These are phyloP conservation scores for Uromyces viciae-fabae DNA, from an alignment of 1,284 basidiomycete species.

Conservation along the genomic window DNA sequence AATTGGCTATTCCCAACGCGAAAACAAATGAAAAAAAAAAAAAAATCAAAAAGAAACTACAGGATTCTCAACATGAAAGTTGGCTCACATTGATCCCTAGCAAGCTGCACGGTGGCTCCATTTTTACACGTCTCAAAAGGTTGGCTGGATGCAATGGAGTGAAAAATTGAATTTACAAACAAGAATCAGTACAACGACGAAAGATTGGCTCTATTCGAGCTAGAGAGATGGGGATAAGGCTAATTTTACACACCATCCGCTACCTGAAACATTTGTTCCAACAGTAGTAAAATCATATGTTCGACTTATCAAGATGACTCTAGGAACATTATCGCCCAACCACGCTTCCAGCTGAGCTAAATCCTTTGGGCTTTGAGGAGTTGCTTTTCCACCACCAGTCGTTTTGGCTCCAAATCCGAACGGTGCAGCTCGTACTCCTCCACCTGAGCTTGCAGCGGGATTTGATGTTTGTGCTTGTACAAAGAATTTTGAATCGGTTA, in stretches of 20 bases:
- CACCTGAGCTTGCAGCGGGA: no score
- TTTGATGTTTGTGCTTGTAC: no score
- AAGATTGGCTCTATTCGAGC: no score
- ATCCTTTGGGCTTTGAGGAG: slow-evolving; percentile 12
- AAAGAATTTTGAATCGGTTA: no score
- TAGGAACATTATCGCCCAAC: slow-evolving; percentile 22
- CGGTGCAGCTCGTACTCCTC: no score
- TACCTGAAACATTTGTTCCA: neutral
- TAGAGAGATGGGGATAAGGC: no score
- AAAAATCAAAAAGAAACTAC: no score
- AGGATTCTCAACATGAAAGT: neutral
- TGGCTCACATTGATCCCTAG: slow-evolving; percentile 14
- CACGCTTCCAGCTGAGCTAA: slow-evolving; percentile 3
- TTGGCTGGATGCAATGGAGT: neutral
- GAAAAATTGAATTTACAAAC: neutral
- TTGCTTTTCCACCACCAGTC: slow-evolving; percentile 29
- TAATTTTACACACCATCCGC: slow-evolving; percentile 22
- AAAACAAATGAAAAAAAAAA: neutral
- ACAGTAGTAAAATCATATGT: slow-evolving; percentile 26
- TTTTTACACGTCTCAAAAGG: slow-evolving; percentile 7
- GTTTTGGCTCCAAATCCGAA: no score
- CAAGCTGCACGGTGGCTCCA: slow-evolving; percentile 9
- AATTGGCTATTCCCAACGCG: neutral
- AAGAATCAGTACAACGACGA: neutral
- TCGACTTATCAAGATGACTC: slow-evolving; percentile 35